Evolutionary conservation across 345 rosid genomes (phyloP).

Genomic region (Hibiscus mutabilis): DNA sequence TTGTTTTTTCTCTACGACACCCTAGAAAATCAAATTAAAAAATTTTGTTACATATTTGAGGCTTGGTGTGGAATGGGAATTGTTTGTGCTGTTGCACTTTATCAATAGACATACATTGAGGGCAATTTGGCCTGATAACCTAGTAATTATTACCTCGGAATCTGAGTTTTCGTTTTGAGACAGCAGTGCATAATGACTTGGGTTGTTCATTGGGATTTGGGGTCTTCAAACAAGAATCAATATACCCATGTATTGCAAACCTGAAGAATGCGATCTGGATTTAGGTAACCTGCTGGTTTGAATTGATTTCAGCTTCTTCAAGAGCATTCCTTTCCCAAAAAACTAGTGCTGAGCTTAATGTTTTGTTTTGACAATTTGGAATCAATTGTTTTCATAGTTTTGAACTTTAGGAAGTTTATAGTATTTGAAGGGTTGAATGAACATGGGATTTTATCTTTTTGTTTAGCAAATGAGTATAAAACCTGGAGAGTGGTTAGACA

Average conservation of each 20-base stretch:
- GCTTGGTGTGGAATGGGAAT: not conserved
- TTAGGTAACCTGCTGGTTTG: conserved; percentile 51
- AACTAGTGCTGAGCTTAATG: not conserved
- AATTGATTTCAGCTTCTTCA: conserved; percentile 60
- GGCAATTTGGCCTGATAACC: not conserved
- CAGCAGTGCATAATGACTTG: conserved; percentile 6
- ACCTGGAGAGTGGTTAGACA: not conserved
- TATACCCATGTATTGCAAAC: conserved; percentile 51
- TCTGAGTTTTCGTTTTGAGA: not conserved
- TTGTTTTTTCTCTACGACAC: not conserved
- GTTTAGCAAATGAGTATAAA: not conserved
- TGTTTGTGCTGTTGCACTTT: not conserved
- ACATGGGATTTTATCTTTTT: not conserved
- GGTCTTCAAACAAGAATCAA: conserved; percentile 29
- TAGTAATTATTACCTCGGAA: not conserved
- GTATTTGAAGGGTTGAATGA: not conserved
- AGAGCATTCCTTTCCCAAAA: conserved; percentile 53
- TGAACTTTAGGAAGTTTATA: not conserved
- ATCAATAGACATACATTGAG: not conserved
- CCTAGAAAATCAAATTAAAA: not conserved
- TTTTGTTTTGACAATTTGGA: not conserved
- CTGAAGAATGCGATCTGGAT: conserved; percentile 57
- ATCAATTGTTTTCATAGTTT: not conserved
- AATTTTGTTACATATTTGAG: not conserved
- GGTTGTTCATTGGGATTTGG: conserved; percentile 23